Base-by-base conservation (phyloP, 192 early-diverging fungal genomes). In the Phlyctochytrium arcticum region DNA sequence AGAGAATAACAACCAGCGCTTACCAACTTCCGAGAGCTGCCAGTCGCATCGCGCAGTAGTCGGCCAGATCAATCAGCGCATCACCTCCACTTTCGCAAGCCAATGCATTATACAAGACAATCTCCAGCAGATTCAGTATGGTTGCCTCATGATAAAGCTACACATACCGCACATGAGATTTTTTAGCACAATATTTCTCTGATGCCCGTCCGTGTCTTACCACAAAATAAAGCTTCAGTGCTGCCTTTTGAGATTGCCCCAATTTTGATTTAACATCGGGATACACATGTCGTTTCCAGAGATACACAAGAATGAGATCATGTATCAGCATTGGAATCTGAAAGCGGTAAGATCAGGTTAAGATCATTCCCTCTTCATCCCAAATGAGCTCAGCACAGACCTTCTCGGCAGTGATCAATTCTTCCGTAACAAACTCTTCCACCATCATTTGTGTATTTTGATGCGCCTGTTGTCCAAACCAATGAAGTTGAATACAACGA, bases 121-220 rank as follows among this genome's bases (percentile, higher is more conserved):
- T 58, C 55, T 83, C 76, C 15, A 83, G 48, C 10, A 83, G 70
- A 54, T 83, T 83, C 3, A 83, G 33, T 2, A 80, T 37, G 19
- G 81, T 81, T 12, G 78, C 74, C 64, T 83, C 81, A 49, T 81
- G 76, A 48, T 75, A 80, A 1, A 77, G 67, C 81, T 83, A 47
- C 27, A 12, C 15, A 51, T n/a, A n/a, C n/a, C n/a, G n/a, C n/a
- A n/a, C n/a, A n/a, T 29, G 27, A 47, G 17, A 53, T 68, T 1
- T 31, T 68, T 69, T 12, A 54, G 35, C 27, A 39, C 50, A 35
- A 23, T 26, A 31, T 1, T 33, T 34, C 47, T 1, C 21, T 61
- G 48, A 19, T 32, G 29, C 23, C n/a, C n/a, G n/a, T n/a, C n/a
- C n/a, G n/a, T n/a, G n/a, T n/a, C 57, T 34, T 60, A 82, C 76